Percentiles rank a stretch among this genome's conserved stretches.
phyloP scores from a whole-genome alignment of 495 filamentous ascomycete genomes.

The Aspergillus egyptiacus region DNA sequence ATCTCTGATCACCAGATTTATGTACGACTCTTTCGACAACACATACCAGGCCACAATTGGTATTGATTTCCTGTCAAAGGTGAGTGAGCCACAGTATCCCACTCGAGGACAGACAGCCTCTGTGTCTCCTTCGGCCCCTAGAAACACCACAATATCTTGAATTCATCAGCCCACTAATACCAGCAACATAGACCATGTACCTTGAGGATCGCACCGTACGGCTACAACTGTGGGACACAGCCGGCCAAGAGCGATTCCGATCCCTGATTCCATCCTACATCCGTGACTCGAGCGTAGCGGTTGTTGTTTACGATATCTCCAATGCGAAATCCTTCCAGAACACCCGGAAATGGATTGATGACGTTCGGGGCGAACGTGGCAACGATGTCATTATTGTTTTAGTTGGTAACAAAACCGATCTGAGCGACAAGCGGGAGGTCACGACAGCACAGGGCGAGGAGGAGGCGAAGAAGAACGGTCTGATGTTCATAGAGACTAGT shows the following conservation, averaged over 20 bases:
- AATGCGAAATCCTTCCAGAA: slow-evolving; percentile 95
- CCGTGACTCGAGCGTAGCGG: slow-evolving; percentile 91
- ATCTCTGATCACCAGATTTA: slow-evolving; percentile 96
- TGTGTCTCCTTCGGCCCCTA: not conserved
- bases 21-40: slow-evolving; percentile 99
- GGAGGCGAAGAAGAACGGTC: slow-evolving; percentile 92
- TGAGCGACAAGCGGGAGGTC: slow-evolving; percentile 95
- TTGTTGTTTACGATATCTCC: slow-evolving; percentile 99
- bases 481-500: slow-evolving; percentile 98
- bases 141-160: not conserved
- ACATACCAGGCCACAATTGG: slow-evolving; percentile 99
- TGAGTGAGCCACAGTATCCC: slow-evolving; percentile 27
- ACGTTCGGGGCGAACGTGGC: slow-evolving; percentile 91
- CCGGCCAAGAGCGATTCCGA: slow-evolving; percentile 94
- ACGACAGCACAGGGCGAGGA: slow-evolving; percentile 93
- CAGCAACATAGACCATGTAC: slow-evolving; percentile 81
- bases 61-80: slow-evolving; percentile 99
- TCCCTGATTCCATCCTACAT: slow-evolving; percentile 97
- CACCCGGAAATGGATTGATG: slow-evolving; percentile 98
- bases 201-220: slow-evolving; percentile 97
- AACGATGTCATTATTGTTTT: slow-evolving; percentile 98
- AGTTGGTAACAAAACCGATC: slow-evolving; percentile 97
- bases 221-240: slow-evolving; percentile 97
- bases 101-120: not conserved
- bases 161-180: not conserved